Evolutionary conservation across 768 basidiomycete genomes (phyloP).

Genomic region (Hirschioporus abietinus): DNA sequence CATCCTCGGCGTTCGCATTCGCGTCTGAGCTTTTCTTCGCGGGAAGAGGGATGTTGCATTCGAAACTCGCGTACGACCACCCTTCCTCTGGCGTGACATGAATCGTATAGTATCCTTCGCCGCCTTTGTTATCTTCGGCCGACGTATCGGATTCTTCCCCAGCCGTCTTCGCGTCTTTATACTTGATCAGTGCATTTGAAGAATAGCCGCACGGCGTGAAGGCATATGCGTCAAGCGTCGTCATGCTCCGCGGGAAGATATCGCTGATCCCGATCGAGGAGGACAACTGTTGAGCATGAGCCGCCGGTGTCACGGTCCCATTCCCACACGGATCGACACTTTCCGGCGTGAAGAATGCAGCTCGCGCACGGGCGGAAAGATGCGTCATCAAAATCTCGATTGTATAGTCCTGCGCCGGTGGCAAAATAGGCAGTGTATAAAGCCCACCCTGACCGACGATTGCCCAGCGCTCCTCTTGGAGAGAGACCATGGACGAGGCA

Average conservation of each 20-base stretch:
- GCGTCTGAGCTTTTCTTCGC: conserved; percentile 29
- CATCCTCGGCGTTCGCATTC: conserved; percentile 19
- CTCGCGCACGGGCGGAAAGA: conserved; percentile 68
- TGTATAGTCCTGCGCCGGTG: conserved; percentile 69
- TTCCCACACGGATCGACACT: conserved; percentile 26
- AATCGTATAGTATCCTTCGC: conserved; percentile 96
- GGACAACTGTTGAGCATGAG: conserved; percentile 59
- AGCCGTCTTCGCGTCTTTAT: conserved; percentile 36
- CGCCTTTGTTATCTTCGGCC: conserved; percentile 23
- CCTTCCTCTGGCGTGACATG: conserved; percentile 98
- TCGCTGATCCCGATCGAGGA: conserved; percentile 69
- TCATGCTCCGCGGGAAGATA: conserved; percentile 75
- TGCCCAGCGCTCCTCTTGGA: conserved; percentile 8
- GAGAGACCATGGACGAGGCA: conserved; percentile 14
- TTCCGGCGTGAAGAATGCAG: conserved; percentile 60
- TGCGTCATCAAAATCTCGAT: conserved; percentile 98
- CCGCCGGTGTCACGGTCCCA: conserved; percentile 32
- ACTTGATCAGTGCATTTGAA: conserved; percentile 82
- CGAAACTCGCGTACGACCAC: conserved; percentile 98
- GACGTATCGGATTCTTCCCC: conserved; percentile 17
- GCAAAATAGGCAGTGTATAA: conserved; percentile 12
- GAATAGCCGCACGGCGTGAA: conserved; percentile 97
- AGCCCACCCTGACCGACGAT: not conserved
- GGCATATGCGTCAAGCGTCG: conserved; percentile 86
- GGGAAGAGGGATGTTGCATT: conserved; percentile 87